phyloP scores from a whole-genome alignment of 164 flowering plant species.

The Platanus orientalis region DNA sequence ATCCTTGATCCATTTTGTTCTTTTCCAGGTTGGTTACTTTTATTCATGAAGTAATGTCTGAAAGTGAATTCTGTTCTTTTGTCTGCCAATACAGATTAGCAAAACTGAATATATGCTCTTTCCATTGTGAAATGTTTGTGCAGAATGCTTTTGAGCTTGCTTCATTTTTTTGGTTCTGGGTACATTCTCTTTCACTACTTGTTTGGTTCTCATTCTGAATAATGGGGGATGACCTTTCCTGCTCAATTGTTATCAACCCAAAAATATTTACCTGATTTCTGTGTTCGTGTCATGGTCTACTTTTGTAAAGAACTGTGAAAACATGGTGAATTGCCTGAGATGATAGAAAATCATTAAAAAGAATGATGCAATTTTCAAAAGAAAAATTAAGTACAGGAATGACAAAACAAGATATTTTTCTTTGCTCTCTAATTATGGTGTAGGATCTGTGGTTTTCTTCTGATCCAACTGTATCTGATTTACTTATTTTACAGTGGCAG shows the following conservation, averaged over 20 bases:
- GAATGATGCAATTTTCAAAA: neutral
- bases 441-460: slow-evolving; percentile 1
- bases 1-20: slow-evolving; percentile 80
- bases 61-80: neutral
- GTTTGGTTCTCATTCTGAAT: slow-evolving; percentile 3
- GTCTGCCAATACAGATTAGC: neutral
- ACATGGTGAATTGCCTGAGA: neutral
- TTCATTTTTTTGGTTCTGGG: slow-evolving; percentile 99
- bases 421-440: neutral
- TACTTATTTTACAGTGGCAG: slow-evolving; percentile 70
- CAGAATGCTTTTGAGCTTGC: slow-evolving; percentile 99
- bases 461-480: slow-evolving; percentile 10
- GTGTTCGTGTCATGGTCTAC: neutral
- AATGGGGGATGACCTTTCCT: neutral
- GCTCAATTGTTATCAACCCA: neutral
- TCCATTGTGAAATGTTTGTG: slow-evolving; percentile 24
- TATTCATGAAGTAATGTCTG: neutral
- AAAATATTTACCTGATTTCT: neutral
- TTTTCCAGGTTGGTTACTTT: slow-evolving; percentile 71
- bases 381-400: neutral
- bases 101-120: slow-evolving; percentile 14
- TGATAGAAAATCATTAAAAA: neutral
- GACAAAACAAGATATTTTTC: neutral
- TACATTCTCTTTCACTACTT: slow-evolving; percentile 32
- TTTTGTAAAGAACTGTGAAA: neutral